phyloP scores from a whole-genome alignment of 225 moss, liverwort and hornwort species.

The Straminergon stramineum region DNA sequence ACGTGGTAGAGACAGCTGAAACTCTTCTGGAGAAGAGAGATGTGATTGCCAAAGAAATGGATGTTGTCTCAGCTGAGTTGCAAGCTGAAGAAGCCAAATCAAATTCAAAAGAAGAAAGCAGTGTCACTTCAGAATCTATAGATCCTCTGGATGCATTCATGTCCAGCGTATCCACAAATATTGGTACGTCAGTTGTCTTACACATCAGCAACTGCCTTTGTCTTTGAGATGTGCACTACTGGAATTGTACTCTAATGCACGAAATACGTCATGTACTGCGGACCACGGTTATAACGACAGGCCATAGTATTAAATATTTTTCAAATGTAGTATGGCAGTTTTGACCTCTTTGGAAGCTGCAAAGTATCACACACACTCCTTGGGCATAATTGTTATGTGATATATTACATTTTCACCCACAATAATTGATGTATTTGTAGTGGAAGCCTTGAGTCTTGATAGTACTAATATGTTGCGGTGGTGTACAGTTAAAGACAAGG shows the following conservation, averaged over 20 bases:
- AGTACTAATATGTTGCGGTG: not conserved
- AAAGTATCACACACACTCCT: not conserved
- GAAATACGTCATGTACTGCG: not conserved
- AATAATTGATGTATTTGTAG: not conserved
- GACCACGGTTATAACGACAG: not conserved
- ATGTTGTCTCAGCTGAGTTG: constrained; percentile 54
- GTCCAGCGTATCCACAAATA: constrained; percentile 78
- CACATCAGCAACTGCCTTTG: not conserved
- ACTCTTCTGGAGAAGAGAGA: constrained; percentile 83
- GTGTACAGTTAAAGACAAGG: constrained; percentile 54
- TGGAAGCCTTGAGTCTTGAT: not conserved
- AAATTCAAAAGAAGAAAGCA: constrained; percentile 19
- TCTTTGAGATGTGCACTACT: not conserved
- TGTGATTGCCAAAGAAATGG: constrained; percentile 60
- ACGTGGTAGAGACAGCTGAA: constrained; percentile 86
- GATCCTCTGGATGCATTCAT: constrained; percentile 92
- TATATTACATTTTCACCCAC: not conserved
- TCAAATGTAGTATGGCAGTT: not conserved
- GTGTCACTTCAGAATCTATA: constrained; percentile 25
- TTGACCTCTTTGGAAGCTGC: not conserved
- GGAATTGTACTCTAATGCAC: not conserved
- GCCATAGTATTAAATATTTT: too few relatives aligned
- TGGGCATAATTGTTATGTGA: not conserved
- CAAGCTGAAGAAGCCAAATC: constrained; percentile 53
- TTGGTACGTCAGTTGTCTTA: constrained; percentile 35